Base-by-base conservation (phyloP, 2,329 filamentous ascomycete genomes). In the Trichothecium sympodiale region DNA sequence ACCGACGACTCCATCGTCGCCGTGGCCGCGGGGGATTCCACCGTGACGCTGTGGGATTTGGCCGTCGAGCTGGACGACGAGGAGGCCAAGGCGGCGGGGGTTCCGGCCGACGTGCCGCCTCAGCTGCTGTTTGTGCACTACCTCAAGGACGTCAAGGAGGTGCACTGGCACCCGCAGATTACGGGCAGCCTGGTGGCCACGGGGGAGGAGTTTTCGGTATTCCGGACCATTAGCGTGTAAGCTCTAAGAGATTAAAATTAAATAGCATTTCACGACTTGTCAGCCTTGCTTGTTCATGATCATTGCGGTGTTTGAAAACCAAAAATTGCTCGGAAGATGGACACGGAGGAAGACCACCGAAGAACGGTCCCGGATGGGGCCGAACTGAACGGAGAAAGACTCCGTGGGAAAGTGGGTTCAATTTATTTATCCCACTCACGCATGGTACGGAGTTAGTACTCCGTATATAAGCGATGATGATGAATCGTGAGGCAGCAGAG, bases 91-190 rank as follows among this genome's bases (percentile, higher is more conserved):
- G 84, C 79, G 55, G 85, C 94, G 51, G 20, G 6, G 20, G 77
- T 89, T 29, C 38, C 38, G 10, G 78, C 84, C 52, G 89, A 94
- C 43, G 86, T 96, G 43, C 91, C 91, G 39, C 86, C 91, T 4
- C 91, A 98, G 60, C 62, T 98, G 49, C 66, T 98, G 44, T 98
- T 98, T 59, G 87, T 95, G 52, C 91, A 98, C 62, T 95, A 94
- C 56, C 86, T 93, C 66, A 83, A 93, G 51, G 80, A 85, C 48
- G 87, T 87, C 38, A 96, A 95, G 73, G 91, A 98, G 62, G 65
- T 88, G 27, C 91, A 98, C 63, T 98, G 91, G 89, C 89, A 96
- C 63, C 83, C 83, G 25, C 91, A 98, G 65, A 94, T 96, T 55
- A 83, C 86, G 1, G 91, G 91, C 20, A 79, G 78, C 25, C 63